A percentile compares a stretch with the other conserved stretches of the same genome.
These are phyloP conservation scores for Clavispora asparagi DNA, from an alignment of 805 yeast genomes.

Conservation along the genomic window DNA sequence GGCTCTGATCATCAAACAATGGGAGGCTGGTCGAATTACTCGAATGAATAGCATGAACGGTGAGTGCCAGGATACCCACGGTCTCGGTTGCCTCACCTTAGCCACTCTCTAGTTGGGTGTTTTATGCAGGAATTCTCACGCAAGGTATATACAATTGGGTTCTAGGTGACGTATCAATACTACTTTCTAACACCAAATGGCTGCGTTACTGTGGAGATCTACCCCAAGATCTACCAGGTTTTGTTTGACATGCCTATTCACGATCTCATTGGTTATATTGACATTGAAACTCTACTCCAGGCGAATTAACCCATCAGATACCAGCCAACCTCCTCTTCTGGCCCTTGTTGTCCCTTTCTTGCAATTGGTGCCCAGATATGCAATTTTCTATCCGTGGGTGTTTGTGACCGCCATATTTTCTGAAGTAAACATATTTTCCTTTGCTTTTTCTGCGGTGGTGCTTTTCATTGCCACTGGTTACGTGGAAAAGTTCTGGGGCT, in stretches of 20 bases:
- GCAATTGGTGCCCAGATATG: conserved; percentile 59
- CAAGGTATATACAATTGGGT: not conserved
- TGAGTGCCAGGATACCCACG: not conserved
- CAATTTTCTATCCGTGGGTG: conserved; percentile 61
- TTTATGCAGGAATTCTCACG: not conserved
- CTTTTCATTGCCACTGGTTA: conserved; percentile 40
- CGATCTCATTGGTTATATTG: conserved; percentile 38
- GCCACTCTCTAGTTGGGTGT: conserved; percentile 11
- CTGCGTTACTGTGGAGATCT: conserved; percentile 12
- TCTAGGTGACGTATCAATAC: not conserved
- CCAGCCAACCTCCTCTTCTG: conserved; percentile 8
- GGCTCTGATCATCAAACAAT: conserved; percentile 27
- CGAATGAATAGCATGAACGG: conserved; percentile 11
- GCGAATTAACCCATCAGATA: not conserved
- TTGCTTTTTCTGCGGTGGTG: conserved; percentile 33
- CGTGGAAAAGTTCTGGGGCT: conserved; percentile 50
- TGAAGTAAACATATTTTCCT: conserved; percentile 47
- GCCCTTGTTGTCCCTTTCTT: conserved; percentile 49
- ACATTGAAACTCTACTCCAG: conserved; percentile 32
- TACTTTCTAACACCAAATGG: conserved; percentile 3
- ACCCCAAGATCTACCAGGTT: conserved; percentile 45
- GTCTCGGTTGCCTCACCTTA: conserved; percentile 10
- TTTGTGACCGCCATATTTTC: conserved; percentile 59
- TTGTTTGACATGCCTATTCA: conserved; percentile 23
- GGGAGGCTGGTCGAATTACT: conserved; percentile 17